Evolutionary conservation across 2,329 filamentous ascomycete species (phyloP).

Genomic region (Lasiodiplodia gonubiensis): DNA sequence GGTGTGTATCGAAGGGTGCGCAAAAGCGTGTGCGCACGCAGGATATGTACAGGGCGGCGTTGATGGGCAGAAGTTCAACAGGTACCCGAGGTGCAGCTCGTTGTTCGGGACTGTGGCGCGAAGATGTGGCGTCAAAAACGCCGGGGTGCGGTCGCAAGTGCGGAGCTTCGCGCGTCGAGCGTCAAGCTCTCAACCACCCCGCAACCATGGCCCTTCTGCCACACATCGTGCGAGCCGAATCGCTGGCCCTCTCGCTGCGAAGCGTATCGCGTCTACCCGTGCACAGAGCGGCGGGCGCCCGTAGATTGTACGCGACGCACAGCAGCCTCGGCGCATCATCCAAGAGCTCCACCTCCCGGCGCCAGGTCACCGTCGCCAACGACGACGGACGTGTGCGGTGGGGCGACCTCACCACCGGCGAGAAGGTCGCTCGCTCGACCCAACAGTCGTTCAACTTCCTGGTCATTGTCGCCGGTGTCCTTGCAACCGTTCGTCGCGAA

Average conservation of each 20-base stretch:
- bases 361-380: constrained; percentile 78
- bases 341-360: constrained; percentile 24
- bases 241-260: neutral
- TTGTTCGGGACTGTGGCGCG: constrained; percentile 1
- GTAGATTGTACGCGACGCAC: constrained; percentile 18
- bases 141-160: constrained; percentile 5
- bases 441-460: constrained; percentile 91
- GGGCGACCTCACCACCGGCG: constrained; percentile 73
- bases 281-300: neutral
- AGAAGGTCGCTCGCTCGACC: constrained; percentile 83
- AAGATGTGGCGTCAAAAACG: constrained; percentile 17
- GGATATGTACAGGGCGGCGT: constrained; percentile 23
- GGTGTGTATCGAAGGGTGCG: constrained; percentile 8
- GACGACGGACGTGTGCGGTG: constrained; percentile 85
- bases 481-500: constrained; percentile 70
- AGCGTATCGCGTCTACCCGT: neutral
- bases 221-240: constrained; percentile 15
- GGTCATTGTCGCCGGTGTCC: constrained; percentile 74
- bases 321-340: constrained; percentile 7
- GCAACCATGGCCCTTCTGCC: constrained; percentile 54
- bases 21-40: constrained; percentile 6
- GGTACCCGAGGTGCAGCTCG: constrained; percentile 5
- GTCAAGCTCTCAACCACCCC: constrained; percentile 36
- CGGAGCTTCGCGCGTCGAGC: constrained; percentile 3
- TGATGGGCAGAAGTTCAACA: neutral